Percentiles rank a stretch among this genome's conserved stretches.
Conservation (phyloP, 1,139 yeast genomes). For the Blastobotrys illinoisensis region DNA sequence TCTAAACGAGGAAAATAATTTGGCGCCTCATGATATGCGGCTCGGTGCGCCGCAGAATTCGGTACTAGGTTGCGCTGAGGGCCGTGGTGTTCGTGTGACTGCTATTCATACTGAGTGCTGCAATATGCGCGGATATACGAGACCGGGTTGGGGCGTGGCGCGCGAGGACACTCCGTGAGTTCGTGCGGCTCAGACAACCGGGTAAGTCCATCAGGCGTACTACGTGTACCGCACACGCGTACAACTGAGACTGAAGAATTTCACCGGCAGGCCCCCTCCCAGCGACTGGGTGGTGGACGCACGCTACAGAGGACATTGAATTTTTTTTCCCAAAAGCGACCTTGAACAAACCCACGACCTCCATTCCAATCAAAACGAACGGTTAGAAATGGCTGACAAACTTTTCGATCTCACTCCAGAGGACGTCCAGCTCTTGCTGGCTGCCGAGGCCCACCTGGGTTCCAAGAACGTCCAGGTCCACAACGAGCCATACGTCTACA, state of each 20-base stretch:
- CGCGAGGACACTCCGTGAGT: not conserved
- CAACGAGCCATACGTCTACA: constrained; percentile 99
- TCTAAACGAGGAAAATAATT: too few species aligned
- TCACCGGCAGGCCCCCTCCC: not conserved
- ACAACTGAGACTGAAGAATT: not conserved
- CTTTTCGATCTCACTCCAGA: constrained; percentile 86
- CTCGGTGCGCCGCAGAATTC: not conserved
- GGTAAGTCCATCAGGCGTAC: not conserved
- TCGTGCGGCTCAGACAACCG: not conserved
- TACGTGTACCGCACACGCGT: not conserved
- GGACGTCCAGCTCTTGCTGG: constrained; percentile 99
- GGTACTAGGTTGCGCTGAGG: not conserved
- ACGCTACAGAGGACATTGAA: not conserved
- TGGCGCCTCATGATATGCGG: not conserved
- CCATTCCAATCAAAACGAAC: constrained; percentile 1
- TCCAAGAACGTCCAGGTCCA: constrained; percentile 99
- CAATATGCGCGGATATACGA: not conserved
- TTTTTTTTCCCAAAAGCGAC: not conserved
- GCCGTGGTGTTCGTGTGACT: not conserved
- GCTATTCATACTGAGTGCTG: not conserved
- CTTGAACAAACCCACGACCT: not conserved
- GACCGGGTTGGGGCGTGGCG: not conserved
- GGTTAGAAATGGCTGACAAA: constrained; percentile 59
- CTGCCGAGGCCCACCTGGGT: constrained; percentile 99
- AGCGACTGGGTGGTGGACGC: not conserved